Evolutionary conservation across 129 eudicot species (phyloP), one percentile per base, ranked within the genome.

Genomic region (Pulicaria dysenterica): DNA sequence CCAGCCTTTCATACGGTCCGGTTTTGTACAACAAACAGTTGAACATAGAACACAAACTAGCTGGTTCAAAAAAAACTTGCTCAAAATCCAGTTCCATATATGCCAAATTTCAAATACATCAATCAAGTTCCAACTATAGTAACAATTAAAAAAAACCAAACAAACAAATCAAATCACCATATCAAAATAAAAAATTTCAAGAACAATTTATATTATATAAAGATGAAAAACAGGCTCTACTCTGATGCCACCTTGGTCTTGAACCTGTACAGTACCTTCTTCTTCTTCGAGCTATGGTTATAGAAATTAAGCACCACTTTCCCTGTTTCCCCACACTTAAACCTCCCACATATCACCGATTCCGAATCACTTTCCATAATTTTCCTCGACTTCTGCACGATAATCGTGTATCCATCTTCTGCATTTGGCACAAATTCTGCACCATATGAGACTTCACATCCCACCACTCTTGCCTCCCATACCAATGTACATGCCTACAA

Each of bases 181-280:
- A 58, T 47, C 41, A 64, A 78, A 70, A 70, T 63, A 71, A 78
- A 24, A 24, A 24, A 24, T 49, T 51, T 53, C 49, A 54, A 78
- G 39, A 70, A 53, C 46, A 76, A 42, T 44, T 24, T 24, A 24
- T 24, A 64, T 43, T 11, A 73, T 73, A 54, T 48, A 75, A 44
- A 16, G 6, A 58, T 67, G 7, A 49, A 76, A 37, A 50, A 58
- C 37, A 36, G 40, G 38, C n/a, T 71, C 77, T 74, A 82, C 38
- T 89, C 92, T 43, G 82, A 79, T 74, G 79, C 69, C 60, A 48
- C 64, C 79, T 86, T 84, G 80, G 63, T 82, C 73, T 89, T 89
- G 86, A 85, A 89, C 96, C 98, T 92, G 85, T 87, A 92, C 55
- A 89, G 60, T 70, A 89, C 89, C 74, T 85, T 92, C 89, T 87